Evolutionary conservation across 176 grass and related monocot species (phyloP), one percentile per base, ranked within the genome.

Genomic region (Phoenix dactylifera): DNA sequence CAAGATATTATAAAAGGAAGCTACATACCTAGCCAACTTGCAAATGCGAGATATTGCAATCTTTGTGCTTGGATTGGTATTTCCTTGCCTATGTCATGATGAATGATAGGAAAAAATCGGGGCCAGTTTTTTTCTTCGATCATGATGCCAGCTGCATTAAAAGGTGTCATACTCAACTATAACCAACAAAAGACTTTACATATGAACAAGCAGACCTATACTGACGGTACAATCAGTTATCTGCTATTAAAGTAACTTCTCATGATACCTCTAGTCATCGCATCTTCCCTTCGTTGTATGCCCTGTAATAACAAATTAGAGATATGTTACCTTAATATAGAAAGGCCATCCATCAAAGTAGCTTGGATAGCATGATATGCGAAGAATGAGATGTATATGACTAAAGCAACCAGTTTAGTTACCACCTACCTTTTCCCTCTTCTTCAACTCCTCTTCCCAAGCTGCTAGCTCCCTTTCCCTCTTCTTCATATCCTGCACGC

Each of bases 111-210:
- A 57, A 80, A 96, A 68, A 84, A 67, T n/a, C 78, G 71, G 4
- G 91, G 91, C 86, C 86, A 96, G 54, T 87, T 96, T 68, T 87
- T 87, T 26, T 80, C 62, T 74, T 96, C 86, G 2, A 96, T 22
- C 9, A 79, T 79, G 22, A 90, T 75, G 48, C 86, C 80, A 19
- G 86, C 80, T 96, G 65, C 48, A 62, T 58, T 69, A 26, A 50
- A 60, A 52, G 16, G 26, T 24, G 67, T 4, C 52, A 59, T 32
- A 28, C 26, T 28, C 55, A 66, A 69, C 60, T 49, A 51, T 68
- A 19, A 28, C 26, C 3, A 67, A 16, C n/a, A 55, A 4, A 10
- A 59, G 32, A 64, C 52, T 78, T 52, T 20, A 23, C 14, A 15
- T 10, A 71, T 77, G 60, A 55, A 5, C 44, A 55, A 29, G 4